Evolutionary conservation across 176 grass and related monocot species (phyloP).

Genomic region (Rhipidocladum racemiflorum): DNA sequence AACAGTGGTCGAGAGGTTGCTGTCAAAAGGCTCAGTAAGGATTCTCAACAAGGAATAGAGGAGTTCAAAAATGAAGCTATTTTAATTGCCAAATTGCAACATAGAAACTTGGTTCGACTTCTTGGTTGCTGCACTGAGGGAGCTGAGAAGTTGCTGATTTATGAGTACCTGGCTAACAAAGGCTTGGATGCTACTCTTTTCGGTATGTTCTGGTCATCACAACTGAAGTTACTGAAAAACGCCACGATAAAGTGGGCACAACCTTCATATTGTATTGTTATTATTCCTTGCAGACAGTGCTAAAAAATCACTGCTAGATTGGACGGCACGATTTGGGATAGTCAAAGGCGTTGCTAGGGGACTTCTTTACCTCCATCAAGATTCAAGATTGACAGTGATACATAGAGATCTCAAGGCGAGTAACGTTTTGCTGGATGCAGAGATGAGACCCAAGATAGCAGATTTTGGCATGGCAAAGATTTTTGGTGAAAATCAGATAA

Average conservation of each 20-base stretch:
- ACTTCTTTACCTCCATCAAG: slow-evolving; percentile 63
- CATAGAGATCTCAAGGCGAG: slow-evolving; percentile 66
- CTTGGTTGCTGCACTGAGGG: slow-evolving; percentile 45
- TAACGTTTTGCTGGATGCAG: slow-evolving; percentile 53
- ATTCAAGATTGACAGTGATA: slow-evolving; percentile 60
- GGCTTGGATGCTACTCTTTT: slow-evolving; percentile 42
- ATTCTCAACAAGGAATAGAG: slow-evolving; percentile 47
- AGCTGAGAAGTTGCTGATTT: slow-evolving; percentile 51
- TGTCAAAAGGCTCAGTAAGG: slow-evolving; percentile 48
- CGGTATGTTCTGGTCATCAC: slow-evolving; percentile 7
- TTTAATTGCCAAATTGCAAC: slow-evolving; percentile 42
- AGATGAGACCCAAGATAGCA: slow-evolving; percentile 57
- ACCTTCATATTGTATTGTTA: neutral
- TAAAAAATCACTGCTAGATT: slow-evolving; percentile 37
- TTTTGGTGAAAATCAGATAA: slow-evolving; percentile 59
- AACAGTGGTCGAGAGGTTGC: slow-evolving; percentile 38
- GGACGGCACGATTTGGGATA: slow-evolving; percentile 38
- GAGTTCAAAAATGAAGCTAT: slow-evolving; percentile 43
- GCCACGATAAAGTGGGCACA: neutral
- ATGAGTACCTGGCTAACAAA: slow-evolving; percentile 45
- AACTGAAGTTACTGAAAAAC: neutral
- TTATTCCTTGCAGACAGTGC: slow-evolving; percentile 35
- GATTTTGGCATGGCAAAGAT: slow-evolving; percentile 75
- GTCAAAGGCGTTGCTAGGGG: slow-evolving; percentile 55
- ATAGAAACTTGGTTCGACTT: slow-evolving; percentile 46